A percentile compares a stretch with the other conserved stretches of the same genome.
Evolutionary conservation across 371 early-diverging fungal genomes (phyloP).

Genomic region (Chytridium lagenaria): DNA sequence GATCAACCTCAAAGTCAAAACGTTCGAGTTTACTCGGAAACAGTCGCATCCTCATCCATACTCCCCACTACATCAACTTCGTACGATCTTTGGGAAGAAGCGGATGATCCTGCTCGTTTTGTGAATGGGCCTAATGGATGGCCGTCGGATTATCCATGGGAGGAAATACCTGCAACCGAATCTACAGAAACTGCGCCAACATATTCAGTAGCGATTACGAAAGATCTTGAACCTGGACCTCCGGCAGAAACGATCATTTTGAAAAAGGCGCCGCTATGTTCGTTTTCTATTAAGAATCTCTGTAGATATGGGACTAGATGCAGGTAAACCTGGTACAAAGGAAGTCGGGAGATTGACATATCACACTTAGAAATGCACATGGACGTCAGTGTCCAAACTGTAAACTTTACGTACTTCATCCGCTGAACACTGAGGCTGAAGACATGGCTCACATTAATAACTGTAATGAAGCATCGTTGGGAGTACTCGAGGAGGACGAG

Average conservation of each 20-base stretch:
- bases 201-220: background rate
- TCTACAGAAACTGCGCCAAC: background rate
- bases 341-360: background rate
- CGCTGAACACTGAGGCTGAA: constrained; percentile 38
- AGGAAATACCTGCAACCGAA: background rate
- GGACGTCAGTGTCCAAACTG: constrained; percentile 61
- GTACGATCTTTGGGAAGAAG: no score
- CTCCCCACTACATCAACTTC: no score
- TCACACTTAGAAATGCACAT: constrained; percentile 41
- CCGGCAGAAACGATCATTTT: background rate
- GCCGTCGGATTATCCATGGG: background rate
- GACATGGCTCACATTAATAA: constrained; percentile 46
- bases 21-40: background rate
- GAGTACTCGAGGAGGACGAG: constrained; percentile 16
- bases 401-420: constrained; percentile 54
- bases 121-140: background rate
- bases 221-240: background rate
- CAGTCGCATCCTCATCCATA: background rate
- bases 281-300: constrained; percentile 12
- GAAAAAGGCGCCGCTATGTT: background rate
- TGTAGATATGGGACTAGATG: constrained; percentile 50
- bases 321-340: constrained; percentile 31
- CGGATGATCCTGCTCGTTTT: background rate
- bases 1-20: background rate
- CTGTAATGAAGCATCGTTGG: constrained; percentile 17